Base-by-base conservation (phyloP, 2,329 filamentous ascomycete genomes). In the Monascus ruber region DNA sequence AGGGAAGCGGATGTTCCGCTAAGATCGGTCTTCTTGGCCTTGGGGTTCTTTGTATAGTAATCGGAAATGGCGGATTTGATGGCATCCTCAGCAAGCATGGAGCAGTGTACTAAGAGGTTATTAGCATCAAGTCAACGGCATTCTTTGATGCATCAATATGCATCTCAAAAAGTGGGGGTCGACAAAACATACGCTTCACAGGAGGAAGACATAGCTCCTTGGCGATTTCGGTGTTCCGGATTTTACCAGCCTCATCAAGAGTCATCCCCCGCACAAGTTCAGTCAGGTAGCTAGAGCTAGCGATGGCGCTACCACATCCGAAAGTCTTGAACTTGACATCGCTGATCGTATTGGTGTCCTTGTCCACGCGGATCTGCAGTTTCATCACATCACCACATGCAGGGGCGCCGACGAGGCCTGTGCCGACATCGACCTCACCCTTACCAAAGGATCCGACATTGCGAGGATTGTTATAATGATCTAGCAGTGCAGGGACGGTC, bases 251-350 rank as follows among this genome's bases (percentile, higher is more conserved):
- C 62, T 98, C 86, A 54, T 98, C 91, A 49, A 98, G 68, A 9
- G 83, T 94, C 89, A 96, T 98, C 44, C 91, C 91, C 47, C 86
- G 78, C 47, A 98, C 88, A 43, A 98, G 72, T 66, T 94, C 87
- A 6, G 91, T 98, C 54, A 98, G 68, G 62, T 98, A 98, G 58
- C 83, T 91, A 43, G 84, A 93, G 47, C 83, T 89, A 33, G 91
- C 91, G 65, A 98, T 98, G 48, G 91, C 91, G 26, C 81, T 87
- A 40, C 88, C 88, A 62, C 88, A 95, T 37, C 88, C 88, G 59
- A 95, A 95, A 0, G 88, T 95, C 79, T 95, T 95, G 77, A 95
- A 95, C 68, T 93, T 91, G 61, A 94, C 88, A 54, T 95, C 89
- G 53, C 80, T 81, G 60, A 95, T 95, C 52, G 80, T 89, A 63